Evolutionary conservation across 306 rosid species (phyloP).

Genomic region (Begonia fuchsioides): DNA sequence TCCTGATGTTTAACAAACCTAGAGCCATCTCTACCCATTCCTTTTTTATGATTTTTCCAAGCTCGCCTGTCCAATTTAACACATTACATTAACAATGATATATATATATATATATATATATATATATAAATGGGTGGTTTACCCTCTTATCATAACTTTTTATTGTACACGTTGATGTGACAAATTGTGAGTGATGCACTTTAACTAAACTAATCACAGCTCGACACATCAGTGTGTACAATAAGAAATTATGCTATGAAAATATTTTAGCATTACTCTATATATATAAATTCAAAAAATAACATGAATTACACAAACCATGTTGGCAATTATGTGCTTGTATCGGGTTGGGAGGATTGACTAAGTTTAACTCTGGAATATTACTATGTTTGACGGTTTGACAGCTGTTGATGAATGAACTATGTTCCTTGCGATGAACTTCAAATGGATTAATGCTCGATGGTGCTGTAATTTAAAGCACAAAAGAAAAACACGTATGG

Average conservation of each 20-base stretch:
- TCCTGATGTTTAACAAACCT: slow-evolving; percentile 2
- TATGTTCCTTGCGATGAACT: slow-evolving; percentile 3
- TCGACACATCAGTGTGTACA: too few species aligned
- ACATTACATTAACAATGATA: too few species aligned
- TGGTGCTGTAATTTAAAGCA: slow-evolving; percentile 7
- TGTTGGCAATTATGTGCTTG: background rate
- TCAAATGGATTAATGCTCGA: slow-evolving; percentile 17
- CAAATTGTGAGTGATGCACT: too few species aligned
- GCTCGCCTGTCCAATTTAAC: slow-evolving; percentile 21
- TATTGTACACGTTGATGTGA: too few species aligned
- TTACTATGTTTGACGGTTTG: slow-evolving; percentile 5
- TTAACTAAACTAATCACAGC: too few species aligned
- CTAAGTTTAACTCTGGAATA: slow-evolving; percentile 3
- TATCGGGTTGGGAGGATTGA: background rate
- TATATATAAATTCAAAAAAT: background rate
- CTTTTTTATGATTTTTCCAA: slow-evolving; percentile 9
- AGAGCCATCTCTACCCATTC: slow-evolving; percentile 16
- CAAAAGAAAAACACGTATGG: slow-evolving; percentile 6
- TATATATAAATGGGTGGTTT: too few species aligned
- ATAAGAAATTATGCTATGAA: too few species aligned
- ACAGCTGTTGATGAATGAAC: slow-evolving; percentile 8
- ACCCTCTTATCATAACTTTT: too few species aligned
- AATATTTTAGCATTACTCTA: too few species aligned
- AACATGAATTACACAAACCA: slow-evolving; percentile 3
- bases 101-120: background rate